Conservation (phyloP, 2,329 filamentous ascomycete genomes). For the Fusarium luffae region DNA sequence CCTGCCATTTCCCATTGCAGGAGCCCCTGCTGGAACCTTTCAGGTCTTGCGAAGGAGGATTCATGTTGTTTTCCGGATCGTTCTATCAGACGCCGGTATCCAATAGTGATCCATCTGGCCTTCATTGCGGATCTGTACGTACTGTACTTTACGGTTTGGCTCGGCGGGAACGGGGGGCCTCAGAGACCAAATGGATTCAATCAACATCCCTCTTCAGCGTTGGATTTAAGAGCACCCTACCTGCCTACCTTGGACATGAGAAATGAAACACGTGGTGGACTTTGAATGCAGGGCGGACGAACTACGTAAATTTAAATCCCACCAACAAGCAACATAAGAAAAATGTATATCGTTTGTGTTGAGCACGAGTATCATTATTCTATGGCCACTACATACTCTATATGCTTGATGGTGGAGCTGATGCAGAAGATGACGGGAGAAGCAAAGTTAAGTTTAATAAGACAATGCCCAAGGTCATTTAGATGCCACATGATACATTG, state of each 20-base stretch:
- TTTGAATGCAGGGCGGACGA: constrained; percentile 44
- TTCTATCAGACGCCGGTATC: constrained; percentile 7
- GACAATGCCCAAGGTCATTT: neutral
- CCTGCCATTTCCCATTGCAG: constrained; percentile 31
- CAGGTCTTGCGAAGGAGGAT: constrained; percentile 13
- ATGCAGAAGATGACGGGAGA: neutral
- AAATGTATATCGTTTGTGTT: neutral
- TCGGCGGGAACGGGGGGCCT: constrained; percentile 16
- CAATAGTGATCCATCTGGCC: neutral
- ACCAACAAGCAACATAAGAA: constrained; percentile 17
- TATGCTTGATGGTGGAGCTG: neutral
- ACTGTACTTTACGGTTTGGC: neutral
- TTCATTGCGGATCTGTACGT: constrained; percentile 5
- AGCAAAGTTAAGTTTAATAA: neutral
- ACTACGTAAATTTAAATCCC: constrained; percentile 42
- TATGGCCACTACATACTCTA: neutral
- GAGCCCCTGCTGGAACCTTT: constrained; percentile 15
- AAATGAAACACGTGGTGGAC: constrained; percentile 43
- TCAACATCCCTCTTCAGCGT: neutral
- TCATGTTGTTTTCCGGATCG: constrained; percentile 19
- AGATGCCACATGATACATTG: neutral
- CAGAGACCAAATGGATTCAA: neutral
- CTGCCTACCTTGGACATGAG: neutral
- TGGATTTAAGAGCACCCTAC: neutral
- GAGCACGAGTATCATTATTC: neutral